Percentiles rank a stretch among this genome's conserved stretches.
These are phyloP conservation scores for Plantago rigida DNA, from an alignment of 305 asterid genomes.

Conservation along the genomic window DNA sequence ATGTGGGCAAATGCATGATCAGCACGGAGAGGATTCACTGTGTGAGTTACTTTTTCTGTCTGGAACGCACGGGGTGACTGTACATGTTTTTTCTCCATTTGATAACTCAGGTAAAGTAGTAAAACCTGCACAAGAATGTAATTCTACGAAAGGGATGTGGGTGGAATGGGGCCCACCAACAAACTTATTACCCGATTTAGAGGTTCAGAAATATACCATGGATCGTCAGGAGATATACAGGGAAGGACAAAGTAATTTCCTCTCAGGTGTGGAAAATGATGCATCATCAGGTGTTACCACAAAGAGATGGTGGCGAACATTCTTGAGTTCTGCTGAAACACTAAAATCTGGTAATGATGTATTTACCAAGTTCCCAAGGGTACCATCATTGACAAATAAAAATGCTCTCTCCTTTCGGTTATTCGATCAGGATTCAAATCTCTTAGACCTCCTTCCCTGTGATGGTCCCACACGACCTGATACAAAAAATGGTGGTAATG, in stretches of 20 bases:
- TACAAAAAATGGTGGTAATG: constrained; percentile 28
- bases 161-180: constrained; percentile 78
- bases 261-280: constrained; percentile 33
- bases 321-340: constrained; percentile 49
- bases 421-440: constrained; percentile 46
- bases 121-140: constrained; percentile 32
- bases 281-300: constrained; percentile 32
- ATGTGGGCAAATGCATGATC: constrained; percentile 46
- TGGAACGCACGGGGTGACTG: constrained; percentile 69
- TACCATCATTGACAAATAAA: constrained; percentile 40
- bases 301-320: constrained; percentile 62
- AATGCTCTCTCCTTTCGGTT: constrained; percentile 58
- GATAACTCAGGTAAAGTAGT: constrained; percentile 17
- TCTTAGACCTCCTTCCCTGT: constrained; percentile 44
- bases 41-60: constrained; percentile 74
- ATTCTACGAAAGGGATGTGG: constrained; percentile 63
- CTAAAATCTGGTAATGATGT: constrained; percentile 43
- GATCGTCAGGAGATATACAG: constrained; percentile 26
- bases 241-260: constrained; percentile 26
- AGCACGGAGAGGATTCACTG: constrained; percentile 45
- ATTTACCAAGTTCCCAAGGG: constrained; percentile 54
- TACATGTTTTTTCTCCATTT: constrained; percentile 59
- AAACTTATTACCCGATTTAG: constrained; percentile 29
- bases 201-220: constrained; percentile 27
- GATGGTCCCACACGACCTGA: constrained; percentile 33